Evolutionary conservation across 2,329 filamentous ascomycete genomes (phyloP), one percentile per base, ranked within the genome.

Genomic region (Alternaria metachromatica): DNA sequence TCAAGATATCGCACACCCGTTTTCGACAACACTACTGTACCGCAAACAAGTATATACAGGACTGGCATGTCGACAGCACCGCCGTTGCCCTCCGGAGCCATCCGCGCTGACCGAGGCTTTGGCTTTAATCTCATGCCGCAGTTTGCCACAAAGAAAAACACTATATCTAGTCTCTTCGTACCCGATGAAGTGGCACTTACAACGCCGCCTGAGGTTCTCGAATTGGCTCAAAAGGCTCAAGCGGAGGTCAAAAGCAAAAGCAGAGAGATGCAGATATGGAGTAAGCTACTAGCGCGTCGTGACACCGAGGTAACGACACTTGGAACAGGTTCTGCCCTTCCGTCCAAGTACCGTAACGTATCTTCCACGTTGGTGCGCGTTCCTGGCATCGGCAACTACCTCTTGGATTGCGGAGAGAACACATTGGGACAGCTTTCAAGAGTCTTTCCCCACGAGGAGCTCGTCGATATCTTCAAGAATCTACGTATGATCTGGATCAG

Each of bases 311-410:
- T 99, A 53, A 90, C 94, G 43, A 89, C 94, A 1, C 87, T 99
- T 1, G 96, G 96, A 6, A 99, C 96, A 3, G 96, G 96, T 9
- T 98, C 95, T 4, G 92, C 95, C 0, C 78, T 92, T 15, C 96
- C 96, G 2, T 97, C 93, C 33, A 96, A 96, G 78, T 96, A 97
- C 79, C 92, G 96, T 72, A 99, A 98, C 77, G 96, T 99, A 20
- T 97, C 95, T 11, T 89, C 90, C 2, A 97, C 94, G 0, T 84
- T 99, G 5, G 82, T 99, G 48, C 88, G 92, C 13, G 90, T 97
- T 4, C 96, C 96, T 7, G 92, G 90, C 5, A 87, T 89, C 71
- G 96, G 96, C n/a, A 94, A 88, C 77, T 96, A 97, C 75, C 84
- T 99, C 1, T 87, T 99, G 62, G 96, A 99, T 80, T 93, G 90